These are phyloP conservation scores for Grigorovia jiainica DNA, from an alignment of 805 yeast species.

Conservation along the genomic window DNA sequence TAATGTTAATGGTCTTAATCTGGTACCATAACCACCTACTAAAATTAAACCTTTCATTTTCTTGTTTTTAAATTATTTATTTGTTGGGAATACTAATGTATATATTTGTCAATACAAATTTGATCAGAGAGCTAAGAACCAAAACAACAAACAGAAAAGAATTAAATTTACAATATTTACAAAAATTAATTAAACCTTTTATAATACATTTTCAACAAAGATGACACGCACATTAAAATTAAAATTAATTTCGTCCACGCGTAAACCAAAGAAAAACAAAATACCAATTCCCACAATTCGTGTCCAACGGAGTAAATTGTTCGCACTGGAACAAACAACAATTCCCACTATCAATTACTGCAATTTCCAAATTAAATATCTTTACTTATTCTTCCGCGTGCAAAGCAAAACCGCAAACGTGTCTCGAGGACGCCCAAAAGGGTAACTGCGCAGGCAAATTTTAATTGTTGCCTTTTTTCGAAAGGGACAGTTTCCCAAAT, in stretches of 20 bases:
- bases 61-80: neutral
- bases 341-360: no score
- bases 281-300: no score
- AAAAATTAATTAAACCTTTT: neutral
- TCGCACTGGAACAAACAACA: no score
- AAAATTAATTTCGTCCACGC: neutral
- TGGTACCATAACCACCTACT: conserved; percentile 99
- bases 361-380: no score
- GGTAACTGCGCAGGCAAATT: no score
- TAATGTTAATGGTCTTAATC: conserved; percentile 96
- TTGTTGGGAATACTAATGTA: neutral
- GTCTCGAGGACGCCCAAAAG: no score
- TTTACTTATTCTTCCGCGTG: no score
- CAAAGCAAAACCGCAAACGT: no score
- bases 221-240: neutral
- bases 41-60: conserved; percentile 91
- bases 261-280: no score
- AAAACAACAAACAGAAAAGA: conserved; percentile 2
- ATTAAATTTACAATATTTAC: neutral
- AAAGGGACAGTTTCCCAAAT: no score
- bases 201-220: neutral
- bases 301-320: no score
- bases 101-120: conserved; percentile 3
- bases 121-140: conserved; percentile 10
- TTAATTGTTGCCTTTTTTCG: no score